These are phyloP conservation scores for Suillus subaureus DNA, from an alignment of 768 basidiomycete genomes.

Conservation along the genomic window DNA sequence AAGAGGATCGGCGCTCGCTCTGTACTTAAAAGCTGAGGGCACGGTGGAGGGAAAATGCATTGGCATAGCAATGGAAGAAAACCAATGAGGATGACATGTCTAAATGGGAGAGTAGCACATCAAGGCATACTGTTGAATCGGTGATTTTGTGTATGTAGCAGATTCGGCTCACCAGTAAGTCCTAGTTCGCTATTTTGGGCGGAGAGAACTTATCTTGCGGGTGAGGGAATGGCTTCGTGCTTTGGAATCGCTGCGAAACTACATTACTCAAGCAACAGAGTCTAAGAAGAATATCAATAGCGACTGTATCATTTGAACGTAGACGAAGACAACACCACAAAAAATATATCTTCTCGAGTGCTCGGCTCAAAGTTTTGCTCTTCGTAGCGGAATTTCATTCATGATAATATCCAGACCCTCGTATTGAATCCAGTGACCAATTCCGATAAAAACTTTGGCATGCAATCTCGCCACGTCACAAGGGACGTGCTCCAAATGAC, in stretches of 20 bases:
- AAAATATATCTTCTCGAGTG: not conserved
- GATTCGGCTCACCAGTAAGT: not conserved
- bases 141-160: not conserved
- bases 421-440: slow-evolving; percentile 10
- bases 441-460: not conserved
- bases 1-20: not conserved
- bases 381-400: slow-evolving; percentile 7
- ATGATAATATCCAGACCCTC: slow-evolving; percentile 8
- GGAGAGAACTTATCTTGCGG: not conserved
- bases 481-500: not conserved
- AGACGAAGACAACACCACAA: not conserved
- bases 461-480: not conserved
- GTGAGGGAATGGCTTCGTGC: not conserved
- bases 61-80: not conserved
- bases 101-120: not conserved
- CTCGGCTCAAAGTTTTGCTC: not conserved
- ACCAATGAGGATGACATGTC: not conserved
- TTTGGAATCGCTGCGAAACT: not conserved
- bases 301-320: not conserved
- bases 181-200: not conserved
- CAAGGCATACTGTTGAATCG: not conserved
- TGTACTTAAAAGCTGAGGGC: not conserved
- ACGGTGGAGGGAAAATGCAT: not conserved
- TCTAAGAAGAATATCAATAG: not conserved
- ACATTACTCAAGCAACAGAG: not conserved